These are phyloP conservation scores for Bruguiera sexangula DNA, from an alignment of 345 rosid genomes.

Conservation along the genomic window DNA sequence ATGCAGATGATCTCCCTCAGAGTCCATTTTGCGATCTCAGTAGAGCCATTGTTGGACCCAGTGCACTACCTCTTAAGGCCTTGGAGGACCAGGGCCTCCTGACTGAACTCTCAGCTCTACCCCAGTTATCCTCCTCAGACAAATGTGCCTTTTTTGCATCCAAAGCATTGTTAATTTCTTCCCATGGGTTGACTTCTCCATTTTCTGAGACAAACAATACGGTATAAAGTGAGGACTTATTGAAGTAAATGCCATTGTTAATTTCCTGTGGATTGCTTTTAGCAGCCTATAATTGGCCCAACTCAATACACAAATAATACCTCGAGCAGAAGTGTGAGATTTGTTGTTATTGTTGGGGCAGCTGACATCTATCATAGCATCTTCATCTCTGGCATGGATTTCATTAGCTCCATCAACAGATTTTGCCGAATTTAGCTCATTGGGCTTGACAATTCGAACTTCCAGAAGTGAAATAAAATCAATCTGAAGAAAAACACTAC, in stretches of 20 bases:
- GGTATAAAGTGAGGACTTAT: neutral
- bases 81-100: slow-evolving; percentile 55
- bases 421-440: slow-evolving; percentile 25
- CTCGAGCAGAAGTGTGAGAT: slow-evolving; percentile 37
- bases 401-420: slow-evolving; percentile 26
- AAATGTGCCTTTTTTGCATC: slow-evolving; percentile 64
- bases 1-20: slow-evolving; percentile 16
- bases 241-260: slow-evolving; percentile 5
- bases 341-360: slow-evolving; percentile 24
- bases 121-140: slow-evolving; percentile 53
- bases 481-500: slow-evolving; percentile 44
- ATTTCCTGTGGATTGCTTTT: too few species aligned
- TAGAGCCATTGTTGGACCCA: slow-evolving; percentile 80
- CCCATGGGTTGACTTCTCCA: slow-evolving; percentile 55
- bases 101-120: slow-evolving; percentile 43
- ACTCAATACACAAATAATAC: slow-evolving; percentile 26
- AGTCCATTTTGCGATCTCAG: slow-evolving; percentile 66
- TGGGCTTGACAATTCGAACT: slow-evolving; percentile 50
- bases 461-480: slow-evolving; percentile 68
- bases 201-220: slow-evolving; percentile 38
- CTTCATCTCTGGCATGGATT: slow-evolving; percentile 20
- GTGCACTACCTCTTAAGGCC: slow-evolving; percentile 69
- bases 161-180: slow-evolving; percentile 60
- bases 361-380: slow-evolving; percentile 16
- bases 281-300: neutral